A percentile compares a stretch with the other conserved stretches of the same genome.
These are phyloP conservation scores for Choiromyces venosus DNA, from an alignment of 495 filamentous ascomycete genomes.

Conservation along the genomic window DNA sequence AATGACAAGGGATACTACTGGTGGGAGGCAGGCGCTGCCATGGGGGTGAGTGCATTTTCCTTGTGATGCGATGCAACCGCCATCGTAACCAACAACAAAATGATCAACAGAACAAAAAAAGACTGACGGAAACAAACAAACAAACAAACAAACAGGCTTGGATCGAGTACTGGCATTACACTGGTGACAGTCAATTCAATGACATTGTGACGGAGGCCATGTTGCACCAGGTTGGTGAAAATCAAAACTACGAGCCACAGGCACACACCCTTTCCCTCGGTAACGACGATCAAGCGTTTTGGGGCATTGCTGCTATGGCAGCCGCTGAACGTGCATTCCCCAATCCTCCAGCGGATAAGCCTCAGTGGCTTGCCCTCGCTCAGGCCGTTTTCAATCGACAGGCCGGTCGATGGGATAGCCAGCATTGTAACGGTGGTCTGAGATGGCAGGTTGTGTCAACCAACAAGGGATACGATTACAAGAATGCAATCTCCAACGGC, in stretches of 20 bases:
- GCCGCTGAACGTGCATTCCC: slow-evolving; percentile 71
- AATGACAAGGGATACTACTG: slow-evolving; percentile 41
- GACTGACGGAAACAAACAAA: slow-evolving; percentile 1
- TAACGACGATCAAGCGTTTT: slow-evolving; percentile 84
- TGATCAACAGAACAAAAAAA: not conserved
- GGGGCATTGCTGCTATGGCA: slow-evolving; percentile 67
- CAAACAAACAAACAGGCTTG: slow-evolving; percentile 24
- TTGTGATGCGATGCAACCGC: not conserved
- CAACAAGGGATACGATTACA: slow-evolving; percentile 75
- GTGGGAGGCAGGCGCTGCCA: slow-evolving; percentile 42
- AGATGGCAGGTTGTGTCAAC: slow-evolving; percentile 79
- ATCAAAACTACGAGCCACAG: slow-evolving; percentile 61
- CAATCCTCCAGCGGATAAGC: slow-evolving; percentile 53
- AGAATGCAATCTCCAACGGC: slow-evolving; percentile 75
- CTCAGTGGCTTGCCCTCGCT: slow-evolving; percentile 67
- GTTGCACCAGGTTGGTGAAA: slow-evolving; percentile 61
- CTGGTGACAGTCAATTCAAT: slow-evolving; percentile 67
- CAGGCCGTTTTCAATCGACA: slow-evolving; percentile 76
- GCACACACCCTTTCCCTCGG: slow-evolving; percentile 74
- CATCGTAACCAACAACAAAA: not conserved
- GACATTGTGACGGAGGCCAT: slow-evolving; percentile 56
- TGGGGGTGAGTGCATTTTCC: slow-evolving; percentile 36
- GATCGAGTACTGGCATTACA: slow-evolving; percentile 74
- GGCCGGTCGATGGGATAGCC: slow-evolving; percentile 62
- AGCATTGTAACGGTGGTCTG: slow-evolving; percentile 64